Base-by-base conservation (phyloP, 805 yeast species). In the Zygosaccharomyces pseudorouxii region DNA sequence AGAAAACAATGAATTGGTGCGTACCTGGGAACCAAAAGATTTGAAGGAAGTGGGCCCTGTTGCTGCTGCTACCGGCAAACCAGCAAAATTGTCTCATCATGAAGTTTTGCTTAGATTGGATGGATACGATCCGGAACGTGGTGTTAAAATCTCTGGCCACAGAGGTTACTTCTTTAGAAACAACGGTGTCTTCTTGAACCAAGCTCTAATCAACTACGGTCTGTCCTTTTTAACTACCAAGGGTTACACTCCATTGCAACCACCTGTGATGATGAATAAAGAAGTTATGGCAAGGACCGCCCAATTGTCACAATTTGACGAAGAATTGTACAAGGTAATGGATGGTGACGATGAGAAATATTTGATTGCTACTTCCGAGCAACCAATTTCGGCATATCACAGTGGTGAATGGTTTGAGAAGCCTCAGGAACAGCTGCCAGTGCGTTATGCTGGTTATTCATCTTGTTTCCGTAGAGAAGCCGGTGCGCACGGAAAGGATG, bases 401-500 rank as follows among this genome's bases (percentile, higher is more conserved):
- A 82, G 96, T 46, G 84, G 84, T 65, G 99, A 93, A 75, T 93
- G 99, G 99, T 93, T 93, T 62, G 98, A 93, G 74, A 84, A 86
- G 61, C 99, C 99, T 51, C 82, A 84, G 53, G 97, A 90, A 73
- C 99, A 93, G 76, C 79, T 93, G 60, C 99, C 99, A 53, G 80
- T 89, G 55, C 86, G 95, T 73, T 93, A 93, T 65, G 99, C 97
- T 42, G 99, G 99, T 63, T 93, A 86, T 77, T 89, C 97, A 31
- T 86, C 97, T 41, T 93, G 99, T 82, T 93, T 93, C 84, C 84
- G 99, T 74, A 87, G 99, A 76, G 99, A 93, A 76, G 99, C 99
- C 50, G 99, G 99, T 59, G 84, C 97, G 57, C 98, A 92, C 65
- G 99, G 99, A 71, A 92, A 92, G 71, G 99, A 93, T 66, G 99